Conservation (phyloP, 257 asterid genomes). For the Solanum pinnatisectum region DNA sequence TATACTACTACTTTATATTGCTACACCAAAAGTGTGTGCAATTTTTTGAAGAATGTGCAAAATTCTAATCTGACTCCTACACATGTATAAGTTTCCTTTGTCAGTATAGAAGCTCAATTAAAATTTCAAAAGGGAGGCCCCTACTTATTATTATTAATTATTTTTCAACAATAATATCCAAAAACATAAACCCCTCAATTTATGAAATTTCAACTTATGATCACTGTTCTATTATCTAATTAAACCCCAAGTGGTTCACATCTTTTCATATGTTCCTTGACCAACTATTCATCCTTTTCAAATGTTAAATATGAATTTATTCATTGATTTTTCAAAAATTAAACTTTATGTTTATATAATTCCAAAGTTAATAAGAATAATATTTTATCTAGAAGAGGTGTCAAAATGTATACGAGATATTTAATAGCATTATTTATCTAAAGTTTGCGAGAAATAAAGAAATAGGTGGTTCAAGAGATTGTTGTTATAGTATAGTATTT, state of each 20-base stretch:
- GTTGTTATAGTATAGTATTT: background rate
- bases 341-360: background rate
- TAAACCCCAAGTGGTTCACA: slow-evolving; percentile 15
- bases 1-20: background rate
- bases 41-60: slow-evolving; percentile 58
- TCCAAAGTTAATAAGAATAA: background rate
- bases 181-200: background rate
- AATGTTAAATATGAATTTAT: background rate
- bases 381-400: background rate
- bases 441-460: background rate
- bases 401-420: background rate
- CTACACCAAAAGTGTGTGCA: slow-evolving; percentile 33
- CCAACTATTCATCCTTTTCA: slow-evolving; percentile 18
- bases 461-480: background rate
- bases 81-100: slow-evolving; percentile 28
- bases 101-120: background rate
- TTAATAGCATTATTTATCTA: background rate
- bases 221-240: background rate
- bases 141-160: background rate
- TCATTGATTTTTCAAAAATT: background rate
- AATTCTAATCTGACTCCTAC: slow-evolving; percentile 40
- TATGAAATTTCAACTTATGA: background rate
- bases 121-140: background rate
- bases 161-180: background rate
- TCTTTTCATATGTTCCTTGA: slow-evolving; percentile 25